Percentiles rank a stretch among this genome's conserved stretches.
Evolutionary conservation across 2,329 filamentous ascomycete genomes (phyloP).

Genomic region (Colletotrichum tofieldiae): DNA sequence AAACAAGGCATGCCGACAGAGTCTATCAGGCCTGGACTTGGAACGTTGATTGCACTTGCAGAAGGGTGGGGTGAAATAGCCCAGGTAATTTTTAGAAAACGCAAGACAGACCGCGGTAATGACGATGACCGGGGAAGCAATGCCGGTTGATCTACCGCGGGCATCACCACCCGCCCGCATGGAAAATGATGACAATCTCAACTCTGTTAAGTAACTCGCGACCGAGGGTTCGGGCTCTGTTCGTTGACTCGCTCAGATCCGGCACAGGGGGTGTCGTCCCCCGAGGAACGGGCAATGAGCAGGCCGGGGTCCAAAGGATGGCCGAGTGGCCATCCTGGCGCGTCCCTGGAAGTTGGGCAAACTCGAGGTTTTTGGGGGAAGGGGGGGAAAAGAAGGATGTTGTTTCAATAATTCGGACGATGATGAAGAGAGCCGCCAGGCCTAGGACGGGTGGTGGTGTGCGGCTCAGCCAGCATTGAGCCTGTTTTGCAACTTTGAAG

Average conservation of each 20-base stretch:
- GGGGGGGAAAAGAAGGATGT: slow-evolving; percentile 14
- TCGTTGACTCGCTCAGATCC: slow-evolving; percentile 29
- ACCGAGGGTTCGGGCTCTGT: slow-evolving; percentile 34
- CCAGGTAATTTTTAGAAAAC: not conserved
- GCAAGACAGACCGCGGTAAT: slow-evolving; percentile 8
- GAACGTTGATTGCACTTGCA: not conserved
- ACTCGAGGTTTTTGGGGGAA: slow-evolving; percentile 13
- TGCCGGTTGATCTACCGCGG: slow-evolving; percentile 21
- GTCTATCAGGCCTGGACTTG: not conserved
- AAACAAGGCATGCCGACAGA: slow-evolving; percentile 1
- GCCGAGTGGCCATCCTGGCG: slow-evolving; percentile 1
- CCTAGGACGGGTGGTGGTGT: not conserved
- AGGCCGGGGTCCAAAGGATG: slow-evolving; percentile 13
- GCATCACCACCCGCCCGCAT: slow-evolving; percentile 11
- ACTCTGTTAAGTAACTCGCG: slow-evolving; percentile 20
- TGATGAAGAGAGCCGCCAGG: not conserved
- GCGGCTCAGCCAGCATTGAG: slow-evolving; percentile 18
- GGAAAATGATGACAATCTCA: slow-evolving; percentile 27
- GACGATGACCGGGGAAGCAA: slow-evolving; percentile 20
- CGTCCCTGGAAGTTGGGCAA: slow-evolving; percentile 24
- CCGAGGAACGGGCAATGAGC: slow-evolving; percentile 3
- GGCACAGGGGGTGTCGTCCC: slow-evolving; percentile 22
- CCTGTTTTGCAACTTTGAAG: slow-evolving; percentile 11
- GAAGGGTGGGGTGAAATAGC: not conserved
- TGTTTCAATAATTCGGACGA: slow-evolving; percentile 41